Evolutionary conservation across 345 rosid species (phyloP).

Genomic region (Corchorus capsularis): DNA sequence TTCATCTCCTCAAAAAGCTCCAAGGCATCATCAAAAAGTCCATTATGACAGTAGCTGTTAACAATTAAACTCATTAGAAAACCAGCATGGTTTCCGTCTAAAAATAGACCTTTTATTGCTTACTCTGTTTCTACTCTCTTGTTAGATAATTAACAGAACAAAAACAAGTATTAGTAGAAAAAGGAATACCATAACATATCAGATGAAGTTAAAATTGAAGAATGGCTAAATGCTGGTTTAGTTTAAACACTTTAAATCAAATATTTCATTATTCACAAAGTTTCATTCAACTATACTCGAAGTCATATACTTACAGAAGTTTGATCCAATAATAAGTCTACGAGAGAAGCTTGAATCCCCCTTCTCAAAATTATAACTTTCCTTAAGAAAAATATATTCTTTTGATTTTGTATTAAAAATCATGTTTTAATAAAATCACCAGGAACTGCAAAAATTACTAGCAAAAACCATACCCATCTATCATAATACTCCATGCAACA

Average conservation of each 20-base stretch:
- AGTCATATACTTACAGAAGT: background rate
- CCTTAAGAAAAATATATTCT: background rate
- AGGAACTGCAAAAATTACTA: background rate
- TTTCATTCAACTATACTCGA: background rate
- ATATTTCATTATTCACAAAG: background rate
- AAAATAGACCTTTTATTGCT: background rate
- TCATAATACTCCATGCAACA: slow-evolving; percentile 63
- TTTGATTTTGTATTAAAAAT: background rate
- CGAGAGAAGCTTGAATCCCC: background rate
- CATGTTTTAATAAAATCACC: background rate
- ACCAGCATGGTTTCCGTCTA: background rate
- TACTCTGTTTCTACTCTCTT: background rate
- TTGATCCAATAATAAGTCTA: background rate
- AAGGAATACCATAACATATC: background rate
- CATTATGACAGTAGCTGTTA: slow-evolving; percentile 49
- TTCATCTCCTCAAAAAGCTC: slow-evolving; percentile 73
- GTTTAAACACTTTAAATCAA: background rate
- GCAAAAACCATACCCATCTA: slow-evolving; percentile 44
- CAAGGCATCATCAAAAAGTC: slow-evolving; percentile 49
- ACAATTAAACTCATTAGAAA: slow-evolving; percentile 13
- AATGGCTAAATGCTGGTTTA: background rate
- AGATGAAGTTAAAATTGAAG: background rate
- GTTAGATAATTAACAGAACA: background rate
- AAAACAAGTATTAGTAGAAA: background rate
- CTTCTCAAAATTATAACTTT: background rate